A percentile compares a stretch with the other conserved stretches of the same genome.
These are phyloP conservation scores for Tagetes erecta DNA, from an alignment of 129 eudicot species.

Conservation along the genomic window DNA sequence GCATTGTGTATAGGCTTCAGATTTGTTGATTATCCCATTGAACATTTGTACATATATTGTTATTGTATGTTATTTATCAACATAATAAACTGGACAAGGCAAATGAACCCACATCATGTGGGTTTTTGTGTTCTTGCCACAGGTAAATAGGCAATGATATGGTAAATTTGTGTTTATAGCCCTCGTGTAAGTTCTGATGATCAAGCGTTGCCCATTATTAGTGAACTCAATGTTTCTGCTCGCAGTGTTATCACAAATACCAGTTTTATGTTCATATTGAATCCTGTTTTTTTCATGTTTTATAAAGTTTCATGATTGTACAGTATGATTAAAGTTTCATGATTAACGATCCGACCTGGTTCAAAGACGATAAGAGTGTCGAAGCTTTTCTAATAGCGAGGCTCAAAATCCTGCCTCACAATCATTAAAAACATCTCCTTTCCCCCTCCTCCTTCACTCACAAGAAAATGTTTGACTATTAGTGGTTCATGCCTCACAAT, in stretches of 20 bases:
- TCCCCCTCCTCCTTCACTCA: too few relatives aligned
- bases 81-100: slow-evolving; percentile 29
- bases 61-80: slow-evolving; percentile 13
- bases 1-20: slow-evolving; percentile 21
- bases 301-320: too few relatives aligned
- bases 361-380: too few relatives aligned
- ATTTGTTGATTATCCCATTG: neutral
- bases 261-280: too few relatives aligned
- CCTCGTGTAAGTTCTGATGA: neutral
- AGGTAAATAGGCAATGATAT: neutral
- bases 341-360: too few relatives aligned
- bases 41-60: slow-evolving; percentile 34
- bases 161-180: neutral
- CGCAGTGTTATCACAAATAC: neutral
- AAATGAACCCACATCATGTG: slow-evolving; percentile 5
- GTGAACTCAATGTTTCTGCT: neutral
- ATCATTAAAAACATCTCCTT: too few relatives aligned
- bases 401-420: too few relatives aligned
- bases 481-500: too few relatives aligned
- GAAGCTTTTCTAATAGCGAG: too few relatives aligned
- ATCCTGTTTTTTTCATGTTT: too few relatives aligned
- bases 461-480: too few relatives aligned
- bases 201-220: neutral
- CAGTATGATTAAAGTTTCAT: too few relatives aligned
- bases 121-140: slow-evolving; percentile 7